Base-by-base conservation (phyloP, 2,329 filamentous ascomycete genomes). In the Penicillium palitans region DNA sequence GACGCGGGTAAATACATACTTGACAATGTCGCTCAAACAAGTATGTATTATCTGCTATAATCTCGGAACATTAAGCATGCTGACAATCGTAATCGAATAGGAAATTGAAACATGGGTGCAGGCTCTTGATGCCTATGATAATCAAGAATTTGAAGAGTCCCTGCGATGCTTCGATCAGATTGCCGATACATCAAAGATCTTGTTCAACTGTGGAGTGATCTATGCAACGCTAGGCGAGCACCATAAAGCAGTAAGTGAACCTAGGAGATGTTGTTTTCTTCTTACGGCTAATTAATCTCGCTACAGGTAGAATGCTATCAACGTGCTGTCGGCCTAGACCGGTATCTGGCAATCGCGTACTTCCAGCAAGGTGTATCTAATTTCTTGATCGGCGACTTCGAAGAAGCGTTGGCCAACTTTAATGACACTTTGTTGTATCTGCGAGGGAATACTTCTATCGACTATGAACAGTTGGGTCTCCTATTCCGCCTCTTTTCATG, bases 61-160 rank as follows among this genome's bases (percentile, higher is more conserved):
- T 12, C 31, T n/a, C 21, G 55, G 57, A 50, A 59, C 37, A 27
- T 41, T 50, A 27, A 42, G 9, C 21, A 58, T 37, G 19, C 61
- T 63, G 37, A 65, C 55, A 17, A 17, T 15, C 24, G 2, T 17
- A 13, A n/a, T 12, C 10, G 39, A 55, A 46, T 64, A 96, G 93
- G 95, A 99, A 89, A 99, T 99, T 77, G 93, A 98, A 80, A 96
- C 91, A 50, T 99, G 95, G 95, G 95, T 98, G 66, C 83, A 88
- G 74, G 95, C 95, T 77, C 86, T 99, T 55, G 87, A 82, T 68
- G 88, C 89, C 73, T 99, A 99, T 80, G 95, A 99, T 79, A 95
- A 93, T 79, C 96, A 96, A 79, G 91, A 99, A 72, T 98, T 96
- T 78, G 93, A 98, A 71, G 90, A 93, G 66, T 87, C 95, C 29